Evolutionary conservation across 139 green algal genomes (phyloP), one percentile per base, ranked within the genome.

Genomic region (Picochlorum costavermella): DNA sequence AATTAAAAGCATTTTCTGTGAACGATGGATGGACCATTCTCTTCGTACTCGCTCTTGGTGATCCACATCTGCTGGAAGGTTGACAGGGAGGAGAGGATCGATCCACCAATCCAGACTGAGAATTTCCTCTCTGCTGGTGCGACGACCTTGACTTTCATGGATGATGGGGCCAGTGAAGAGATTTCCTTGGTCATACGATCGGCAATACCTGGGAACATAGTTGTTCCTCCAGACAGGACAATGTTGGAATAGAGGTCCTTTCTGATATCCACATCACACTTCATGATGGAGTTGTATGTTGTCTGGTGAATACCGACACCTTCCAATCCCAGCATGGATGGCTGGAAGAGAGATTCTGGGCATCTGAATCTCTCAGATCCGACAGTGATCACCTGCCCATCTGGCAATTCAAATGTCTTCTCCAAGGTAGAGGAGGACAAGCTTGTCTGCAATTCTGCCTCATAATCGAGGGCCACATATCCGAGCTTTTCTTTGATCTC

Each of bases 401-500:
- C 88, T 37, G 88, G 87, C 63, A 95, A 80, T 79, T 95, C 88
- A 71, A 93, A 95, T 40, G 74, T 89, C 85, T 97, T 98, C 79
- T 99, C 94, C 9, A 97, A 71, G 17, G 86, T 87, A 37, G 81
- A 91, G 57, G 71, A 87, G 61, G 73, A 79, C 26, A 77, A 62
- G 14, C 78, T 68, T 29, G 83, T 96, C 25, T 78, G 75, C 75
- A 96, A 83, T 80, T 98, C 93, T 63, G 87, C 71, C 75, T 98
- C 93, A 71, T 90, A 98, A 81, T 98, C 93, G n/a, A 93, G 59
- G n/a, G 94, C 94, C 16, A 98, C 92, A 72, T 98, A 99, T 23
- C 81, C 81, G 33, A 98, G 84, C 90, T 98, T 97, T 84, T 98
- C 93, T 89, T 98, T 98, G 73, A 98, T 97, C 83, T 98, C 93